phyloP scores from a whole-genome alignment of 345 rosid species.

The Salix koriyanagi region DNA sequence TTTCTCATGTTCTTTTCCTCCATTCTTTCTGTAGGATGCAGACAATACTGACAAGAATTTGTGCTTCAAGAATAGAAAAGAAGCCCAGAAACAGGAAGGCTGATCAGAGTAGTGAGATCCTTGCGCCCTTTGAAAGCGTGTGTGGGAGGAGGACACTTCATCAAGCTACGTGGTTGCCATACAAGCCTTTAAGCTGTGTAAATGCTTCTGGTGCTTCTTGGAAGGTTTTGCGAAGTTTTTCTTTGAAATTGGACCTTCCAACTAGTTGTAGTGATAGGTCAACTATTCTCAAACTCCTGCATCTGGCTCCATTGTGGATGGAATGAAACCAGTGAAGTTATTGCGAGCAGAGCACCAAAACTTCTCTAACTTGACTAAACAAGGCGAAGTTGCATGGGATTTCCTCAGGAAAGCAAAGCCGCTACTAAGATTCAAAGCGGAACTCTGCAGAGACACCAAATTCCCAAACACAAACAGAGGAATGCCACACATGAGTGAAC shows the following conservation, averaged over 20 bases:
- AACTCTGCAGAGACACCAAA: not conserved
- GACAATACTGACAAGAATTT: too few species aligned
- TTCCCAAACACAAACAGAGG: too few species aligned
- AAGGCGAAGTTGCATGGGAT: constrained; percentile 25
- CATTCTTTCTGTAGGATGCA: too few species aligned
- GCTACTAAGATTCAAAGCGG: too few species aligned
- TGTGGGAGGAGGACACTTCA: not conserved
- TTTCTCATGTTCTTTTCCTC: too few species aligned
- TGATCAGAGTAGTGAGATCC: not conserved
- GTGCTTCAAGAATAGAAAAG: too few species aligned
- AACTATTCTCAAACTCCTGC: constrained; percentile 6
- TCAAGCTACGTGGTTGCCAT: constrained; percentile 11
- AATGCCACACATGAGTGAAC: not conserved
- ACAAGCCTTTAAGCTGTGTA: constrained; percentile 13
- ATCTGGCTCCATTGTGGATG: constrained; percentile 10
- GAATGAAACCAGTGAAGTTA: constrained; percentile 20
- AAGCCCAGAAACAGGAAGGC: constrained; percentile 6
- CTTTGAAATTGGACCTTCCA: constrained; percentile 27
- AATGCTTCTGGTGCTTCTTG: constrained; percentile 14
- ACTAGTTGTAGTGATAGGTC: constrained; percentile 20
- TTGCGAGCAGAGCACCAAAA: constrained; percentile 24
- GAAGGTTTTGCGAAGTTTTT: constrained; percentile 3
- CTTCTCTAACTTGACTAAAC: constrained; percentile 13
- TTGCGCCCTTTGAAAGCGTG: not conserved
- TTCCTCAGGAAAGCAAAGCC: constrained; percentile 9